Evolutionary conservation across 2,329 filamentous ascomycete species (phyloP), one percentile per base, ranked within the genome.

Genomic region (Clonostachys solani): DNA sequence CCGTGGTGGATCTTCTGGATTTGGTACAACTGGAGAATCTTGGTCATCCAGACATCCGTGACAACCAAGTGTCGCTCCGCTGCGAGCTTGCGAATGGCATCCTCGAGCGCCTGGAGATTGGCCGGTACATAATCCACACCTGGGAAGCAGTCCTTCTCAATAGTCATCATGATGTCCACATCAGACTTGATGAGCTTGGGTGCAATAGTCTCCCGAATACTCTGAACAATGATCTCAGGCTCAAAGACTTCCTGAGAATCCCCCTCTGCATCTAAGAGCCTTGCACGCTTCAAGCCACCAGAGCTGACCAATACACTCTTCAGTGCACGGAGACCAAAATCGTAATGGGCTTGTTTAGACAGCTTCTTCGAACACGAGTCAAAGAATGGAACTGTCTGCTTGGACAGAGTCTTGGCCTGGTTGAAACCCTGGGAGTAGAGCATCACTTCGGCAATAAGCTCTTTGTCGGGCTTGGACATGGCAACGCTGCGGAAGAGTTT

Each of bases 381-480:
- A 69, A 99, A 99, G 78, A 99, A 99, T 0, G 94, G 95, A 19
- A 99, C 94, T 1, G 92, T 95, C 58, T 97, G 91, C 63, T 92
- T 94, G 2, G 94, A 96, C 6, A 99, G 77, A 50, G 86, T 76
- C 71, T 97, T 99, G 35, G 94, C 94, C 66, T 96, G 90, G 59
- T 89, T 95, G 77, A 99, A 99, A 61, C 94, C 94, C 67, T 99
- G 94, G 1, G 95, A 99, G 77, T 96, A 99, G 35, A 99, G 83
- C 95, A 99, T 99, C 60, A 99, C 94, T 73, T 99, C 94, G 35
- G 94, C 91, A 69, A 99, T 99, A 49, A 99, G 86, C 68, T 99
- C 95, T 69, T 99, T 99, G 75, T 99, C 95, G 1, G 94, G 94
- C 70, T 97, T 99, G 12, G 94, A 99, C 94, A 99, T 99, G 52